Conservation (phyloP, 1,139 yeast genomes). For the Saccharomyces hybrid region DNA sequence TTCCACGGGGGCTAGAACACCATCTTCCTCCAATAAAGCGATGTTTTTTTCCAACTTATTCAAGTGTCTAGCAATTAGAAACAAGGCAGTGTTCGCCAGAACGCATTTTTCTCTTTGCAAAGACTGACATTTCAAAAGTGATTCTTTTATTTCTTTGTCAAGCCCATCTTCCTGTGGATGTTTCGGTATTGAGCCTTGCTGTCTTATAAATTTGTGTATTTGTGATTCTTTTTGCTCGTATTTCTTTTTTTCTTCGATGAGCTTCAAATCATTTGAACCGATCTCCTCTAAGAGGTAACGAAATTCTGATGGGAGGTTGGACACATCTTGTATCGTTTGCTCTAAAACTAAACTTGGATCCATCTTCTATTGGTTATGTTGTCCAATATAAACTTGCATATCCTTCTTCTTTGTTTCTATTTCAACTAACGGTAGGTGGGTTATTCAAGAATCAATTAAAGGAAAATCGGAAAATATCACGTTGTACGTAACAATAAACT, state of each 20-base stretch:
- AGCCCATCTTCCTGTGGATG: constrained; percentile 76
- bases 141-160: constrained; percentile 60
- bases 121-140: constrained; percentile 49
- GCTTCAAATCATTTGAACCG: constrained; percentile 56
- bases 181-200: constrained; percentile 73
- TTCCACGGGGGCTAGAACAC: constrained; percentile 56
- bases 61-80: constrained; percentile 66
- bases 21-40: constrained; percentile 68
- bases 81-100: constrained; percentile 76
- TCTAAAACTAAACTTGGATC: constrained; percentile 73
- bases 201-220: constrained; percentile 72
- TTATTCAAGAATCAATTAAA: not conserved
- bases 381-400: not conserved
- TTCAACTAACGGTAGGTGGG: not conserved
- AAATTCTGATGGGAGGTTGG: constrained; percentile 86
- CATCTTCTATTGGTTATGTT: constrained; percentile 32
- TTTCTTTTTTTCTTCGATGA: constrained; percentile 59
- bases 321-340: constrained; percentile 64
- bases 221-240: constrained; percentile 67
- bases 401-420: not conserved
- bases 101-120: constrained; percentile 73
- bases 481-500: not conserved
- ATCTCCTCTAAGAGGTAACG: constrained; percentile 75
- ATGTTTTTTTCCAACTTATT: constrained; percentile 68
- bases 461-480: not conserved